Base-by-base conservation (phyloP, 1,139 yeast species). In the Taphrina communis region DNA sequence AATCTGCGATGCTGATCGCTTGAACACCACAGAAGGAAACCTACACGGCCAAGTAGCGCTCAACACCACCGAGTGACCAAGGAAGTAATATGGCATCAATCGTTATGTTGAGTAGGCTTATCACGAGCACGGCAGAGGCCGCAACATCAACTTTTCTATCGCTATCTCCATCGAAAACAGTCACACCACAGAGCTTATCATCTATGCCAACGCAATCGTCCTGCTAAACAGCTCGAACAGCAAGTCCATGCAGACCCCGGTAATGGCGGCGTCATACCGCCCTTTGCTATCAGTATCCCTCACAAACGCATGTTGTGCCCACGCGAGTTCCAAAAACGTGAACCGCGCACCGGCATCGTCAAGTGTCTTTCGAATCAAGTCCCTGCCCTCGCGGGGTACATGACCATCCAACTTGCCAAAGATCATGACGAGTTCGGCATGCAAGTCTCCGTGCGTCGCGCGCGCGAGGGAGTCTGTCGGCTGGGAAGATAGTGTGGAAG, bases 321-420 rank as follows among this genome's bases (percentile, higher is more conserved):
- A 93, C 73, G 88, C 85, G 70, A 89, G 81, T 77, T 89, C 96
- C 78, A 87, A 82, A 75, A 89, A 88, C 0, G 92, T 86, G 79
- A 88, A 84, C 67, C 82, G 85, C 62, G 87, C 88, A 35, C 83
- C 82, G 52, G 85, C 82, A 65, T 84, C 83, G 73, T 92, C 82
- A 75, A 89, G 78, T n/a, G 84, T 82, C 70, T 81, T 76, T 74
- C 96, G 82, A 74, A 89, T 89, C 75, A 88, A 77, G 75, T 88
- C 93, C 72, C 96, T 81, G 1, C 95, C 96, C 72, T 82, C 88
- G 56, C 88, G 86, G 0, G 95, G 91, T 19, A 89, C 95, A 75
- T 89, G 96, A 70, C 87, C 87, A 75, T 89, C 96, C 75, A 86
- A 82, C 63, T 91, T 88, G 31, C 96, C 96, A 77, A 89, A 89